Evolutionary conservation across 768 basidiomycete species (phyloP).

Genomic region (Calvatia gigantea): DNA sequence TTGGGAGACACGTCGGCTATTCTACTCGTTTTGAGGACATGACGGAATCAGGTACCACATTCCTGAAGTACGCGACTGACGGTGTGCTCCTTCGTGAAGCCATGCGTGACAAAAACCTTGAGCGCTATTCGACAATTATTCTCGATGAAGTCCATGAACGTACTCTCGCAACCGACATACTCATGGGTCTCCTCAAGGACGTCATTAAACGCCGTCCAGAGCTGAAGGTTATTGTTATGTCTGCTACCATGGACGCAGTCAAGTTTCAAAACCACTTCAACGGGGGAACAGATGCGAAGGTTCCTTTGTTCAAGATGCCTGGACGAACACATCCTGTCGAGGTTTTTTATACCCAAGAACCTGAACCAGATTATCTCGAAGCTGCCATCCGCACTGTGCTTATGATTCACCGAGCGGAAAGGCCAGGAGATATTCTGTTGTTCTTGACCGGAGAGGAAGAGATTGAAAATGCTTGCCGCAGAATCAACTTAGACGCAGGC

Average conservation of each 20-base stretch:
- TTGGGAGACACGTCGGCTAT: constrained; percentile 95
- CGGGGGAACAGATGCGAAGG: constrained; percentile 39
- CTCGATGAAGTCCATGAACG: constrained; percentile 99
- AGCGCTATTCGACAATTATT: constrained; percentile 95
- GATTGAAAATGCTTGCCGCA: constrained; percentile 93
- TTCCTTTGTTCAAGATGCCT: constrained; percentile 87
- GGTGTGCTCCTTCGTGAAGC: constrained; percentile 99
- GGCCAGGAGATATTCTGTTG: constrained; percentile 86
- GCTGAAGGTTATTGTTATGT: constrained; percentile 98
- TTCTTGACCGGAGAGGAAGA: constrained; percentile 99
- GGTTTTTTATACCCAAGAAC: constrained; percentile 89
- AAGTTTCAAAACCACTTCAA: constrained; percentile 97
- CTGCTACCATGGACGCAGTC: constrained; percentile 92
- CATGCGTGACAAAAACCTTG: constrained; percentile 91
- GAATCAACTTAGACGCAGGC: constrained; percentile 89
- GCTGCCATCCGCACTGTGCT: constrained; percentile 94
- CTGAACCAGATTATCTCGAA: constrained; percentile 95
- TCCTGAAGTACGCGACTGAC: constrained; percentile 99
- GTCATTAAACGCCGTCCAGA: constrained; percentile 79
- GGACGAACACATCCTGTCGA: constrained; percentile 95
- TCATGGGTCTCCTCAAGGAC: constrained; percentile 93
- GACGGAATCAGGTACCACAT: constrained; percentile 86
- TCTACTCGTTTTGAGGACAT: constrained; percentile 98
- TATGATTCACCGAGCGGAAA: constrained; percentile 96
- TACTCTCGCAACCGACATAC: constrained; percentile 94